Percentiles rank a stretch among this genome's conserved stretches.
Conservation (phyloP, 2,329 filamentous ascomycete species). For the Claviceps cyperi region DNA sequence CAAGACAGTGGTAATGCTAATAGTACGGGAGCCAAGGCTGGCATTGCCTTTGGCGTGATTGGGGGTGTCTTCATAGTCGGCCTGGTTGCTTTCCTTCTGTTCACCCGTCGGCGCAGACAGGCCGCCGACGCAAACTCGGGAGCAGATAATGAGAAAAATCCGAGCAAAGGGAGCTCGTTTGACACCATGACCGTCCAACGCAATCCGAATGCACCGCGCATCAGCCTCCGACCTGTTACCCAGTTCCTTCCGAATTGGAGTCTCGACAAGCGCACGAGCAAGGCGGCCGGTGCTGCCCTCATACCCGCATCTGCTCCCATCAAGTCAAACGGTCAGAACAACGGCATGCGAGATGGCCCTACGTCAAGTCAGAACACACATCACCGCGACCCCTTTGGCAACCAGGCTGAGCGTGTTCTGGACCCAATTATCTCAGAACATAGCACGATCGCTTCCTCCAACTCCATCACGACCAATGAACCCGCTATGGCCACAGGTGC, state of each 20-base stretch:
- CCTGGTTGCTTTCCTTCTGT: conserved; percentile 55
- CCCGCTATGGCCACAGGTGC: conserved; percentile 18
- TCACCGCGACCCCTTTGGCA: conserved; percentile 57
- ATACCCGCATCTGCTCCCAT: conserved; percentile 13
- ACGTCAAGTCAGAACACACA: conserved; percentile 31
- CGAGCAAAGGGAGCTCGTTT: conserved; percentile 18
- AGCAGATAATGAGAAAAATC: conserved; percentile 50
- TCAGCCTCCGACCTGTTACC: conserved; percentile 74
- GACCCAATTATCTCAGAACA: conserved; percentile 26
- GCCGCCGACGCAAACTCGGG: conserved; percentile 30
- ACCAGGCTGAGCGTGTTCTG: conserved; percentile 37
- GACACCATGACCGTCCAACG: conserved; percentile 5
- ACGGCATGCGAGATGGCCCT: conserved; percentile 34
- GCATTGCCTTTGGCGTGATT: conserved; percentile 71
- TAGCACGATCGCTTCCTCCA: conserved; percentile 5
- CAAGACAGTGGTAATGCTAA: conserved; percentile 8
- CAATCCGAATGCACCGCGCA: conserved; percentile 51
- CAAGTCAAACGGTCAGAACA: conserved; percentile 12
- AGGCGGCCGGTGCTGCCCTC: conserved; percentile 28
- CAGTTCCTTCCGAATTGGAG: conserved; percentile 58
- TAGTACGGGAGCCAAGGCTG: conserved; percentile 48
- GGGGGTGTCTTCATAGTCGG: conserved; percentile 52
- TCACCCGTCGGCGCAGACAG: conserved; percentile 57
- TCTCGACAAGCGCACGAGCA: conserved; percentile 35
- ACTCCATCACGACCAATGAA: conserved; percentile 23